Evolutionary conservation across 2,329 filamentous ascomycete genomes (phyloP), one percentile per base, ranked within the genome.

Genomic region (Cladosporium sp.): DNA sequence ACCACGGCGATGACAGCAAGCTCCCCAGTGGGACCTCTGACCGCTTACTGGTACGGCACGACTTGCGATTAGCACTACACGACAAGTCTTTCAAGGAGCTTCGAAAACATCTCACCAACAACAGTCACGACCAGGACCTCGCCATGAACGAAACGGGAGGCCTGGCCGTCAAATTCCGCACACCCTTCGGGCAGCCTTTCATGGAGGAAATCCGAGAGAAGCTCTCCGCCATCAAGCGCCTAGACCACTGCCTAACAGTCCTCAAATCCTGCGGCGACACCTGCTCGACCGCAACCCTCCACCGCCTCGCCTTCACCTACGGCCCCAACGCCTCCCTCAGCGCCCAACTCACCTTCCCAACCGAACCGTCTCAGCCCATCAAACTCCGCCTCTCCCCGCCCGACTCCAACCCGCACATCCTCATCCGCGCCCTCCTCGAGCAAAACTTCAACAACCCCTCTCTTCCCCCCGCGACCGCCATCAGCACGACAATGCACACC

Each of bases 271-370:
- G 80, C 58, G 74, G 77, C 48, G 77, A 87, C 34, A 72, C 73
- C 41, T 79, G 79, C 63, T 77, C 84, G 59, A 72, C 77, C 38
- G 76, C 85, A 52, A 82, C 79, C 13, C 73, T 92, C 52, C 74
- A 75, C 58, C 74, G 79, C 56, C 77, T 93, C 5, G 72, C 78
- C 2, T 89, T 93, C 66, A 80, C 76, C n/a, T 95, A 93, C 66
- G 74, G 74, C 49, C 66, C 51, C 50, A 52, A 57, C 43, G 55
- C 55, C 31, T 54, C 35, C 40, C 53, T 62, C 4, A 53, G 41
- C 40, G 62, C 59, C 4, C 52, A 57, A 4, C 46, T 66, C 4
- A 11, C 35, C 3, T 61, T 63, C 35, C 16, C 45, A 33, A 55
- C 48, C 3, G 57, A 60, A n/a, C 69, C 70, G 9, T 70, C 74